Evolutionary conservation across 495 filamentous ascomycete genomes (phyloP).

Genomic region (Aspergillus heteromorphus): DNA sequence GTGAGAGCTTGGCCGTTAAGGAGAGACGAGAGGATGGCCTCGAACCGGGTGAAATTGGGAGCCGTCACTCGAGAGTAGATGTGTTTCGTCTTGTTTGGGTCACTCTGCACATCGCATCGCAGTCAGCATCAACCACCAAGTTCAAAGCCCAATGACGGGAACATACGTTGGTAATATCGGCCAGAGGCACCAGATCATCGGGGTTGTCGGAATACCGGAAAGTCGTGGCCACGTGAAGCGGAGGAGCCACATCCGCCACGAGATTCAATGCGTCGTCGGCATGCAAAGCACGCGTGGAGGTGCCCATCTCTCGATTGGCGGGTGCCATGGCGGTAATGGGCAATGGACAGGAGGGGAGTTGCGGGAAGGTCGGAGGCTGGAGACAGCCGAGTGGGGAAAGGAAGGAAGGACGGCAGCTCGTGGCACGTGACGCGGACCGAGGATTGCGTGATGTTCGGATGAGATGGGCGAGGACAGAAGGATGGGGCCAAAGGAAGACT

Average conservation of each 20-base stretch:
- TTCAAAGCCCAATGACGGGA: not conserved
- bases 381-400: not conserved
- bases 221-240: constrained; percentile 82
- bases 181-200: constrained; percentile 46
- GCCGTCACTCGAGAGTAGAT: constrained; percentile 76
- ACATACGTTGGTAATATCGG: constrained; percentile 34
- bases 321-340: constrained; percentile 31
- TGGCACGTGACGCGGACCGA: constrained; percentile 7
- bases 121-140: not conserved
- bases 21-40: constrained; percentile 68
- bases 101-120: constrained; percentile 14
- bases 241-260: constrained; percentile 72
- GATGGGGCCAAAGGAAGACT: not conserved
- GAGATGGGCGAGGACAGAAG: not conserved
- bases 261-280: constrained; percentile 74
- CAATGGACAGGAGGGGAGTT: constrained; percentile 3
- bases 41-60: constrained; percentile 78
- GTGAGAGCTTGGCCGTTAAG: constrained; percentile 63
- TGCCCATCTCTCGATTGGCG: constrained; percentile 18
- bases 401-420: not conserved
- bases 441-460: not conserved
- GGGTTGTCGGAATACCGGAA: constrained; percentile 75
- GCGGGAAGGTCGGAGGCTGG: not conserved
- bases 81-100: constrained; percentile 24
- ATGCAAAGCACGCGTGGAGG: constrained; percentile 73